A percentile compares a stretch with the other conserved stretches of the same genome.
phyloP scores from a whole-genome alignment of 2,329 filamentous ascomycete genomes.

The Calonectria honghensis region DNA sequence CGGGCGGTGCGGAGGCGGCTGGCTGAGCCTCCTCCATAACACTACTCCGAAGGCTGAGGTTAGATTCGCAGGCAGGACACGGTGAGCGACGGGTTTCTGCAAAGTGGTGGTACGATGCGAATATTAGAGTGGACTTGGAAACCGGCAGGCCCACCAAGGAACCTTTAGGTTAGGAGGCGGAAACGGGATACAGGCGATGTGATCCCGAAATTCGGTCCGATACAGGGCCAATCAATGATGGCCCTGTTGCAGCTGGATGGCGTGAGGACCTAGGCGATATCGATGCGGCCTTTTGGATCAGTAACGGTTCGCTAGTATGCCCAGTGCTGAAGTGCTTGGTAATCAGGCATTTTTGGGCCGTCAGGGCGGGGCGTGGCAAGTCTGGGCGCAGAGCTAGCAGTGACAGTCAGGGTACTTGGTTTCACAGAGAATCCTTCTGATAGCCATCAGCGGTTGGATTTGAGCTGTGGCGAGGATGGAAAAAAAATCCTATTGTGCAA shows the following conservation, averaged over 20 bases:
- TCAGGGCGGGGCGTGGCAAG: neutral
- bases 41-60: slow-evolving; percentile 31
- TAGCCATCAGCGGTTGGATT: too few relatives aligned
- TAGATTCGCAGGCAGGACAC: slow-evolving; percentile 17
- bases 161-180: slow-evolving; percentile 29
- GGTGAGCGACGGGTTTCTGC: slow-evolving; percentile 18
- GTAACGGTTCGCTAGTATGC: slow-evolving; percentile 44
- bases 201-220: slow-evolving; percentile 39
- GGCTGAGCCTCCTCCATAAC: slow-evolving; percentile 49
- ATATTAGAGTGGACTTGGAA: neutral
- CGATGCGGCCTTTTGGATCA: slow-evolving; percentile 41
- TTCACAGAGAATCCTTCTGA: neutral
- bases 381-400: neutral
- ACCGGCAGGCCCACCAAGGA: slow-evolving; percentile 10
- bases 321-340: slow-evolving; percentile 44
- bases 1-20: slow-evolving; percentile 38
- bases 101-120: slow-evolving; percentile 30
- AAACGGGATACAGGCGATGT: neutral
- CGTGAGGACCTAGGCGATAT: slow-evolving; percentile 29
- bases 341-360: slow-evolving; percentile 45
- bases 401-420: neutral
- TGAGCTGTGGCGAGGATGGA: neutral
- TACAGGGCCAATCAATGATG: slow-evolving; percentile 41
- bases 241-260: slow-evolving; percentile 39
- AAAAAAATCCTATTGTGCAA: neutral